Conservation (phyloP, 805 yeast species). For the Kluyveromyces siamensis region DNA sequence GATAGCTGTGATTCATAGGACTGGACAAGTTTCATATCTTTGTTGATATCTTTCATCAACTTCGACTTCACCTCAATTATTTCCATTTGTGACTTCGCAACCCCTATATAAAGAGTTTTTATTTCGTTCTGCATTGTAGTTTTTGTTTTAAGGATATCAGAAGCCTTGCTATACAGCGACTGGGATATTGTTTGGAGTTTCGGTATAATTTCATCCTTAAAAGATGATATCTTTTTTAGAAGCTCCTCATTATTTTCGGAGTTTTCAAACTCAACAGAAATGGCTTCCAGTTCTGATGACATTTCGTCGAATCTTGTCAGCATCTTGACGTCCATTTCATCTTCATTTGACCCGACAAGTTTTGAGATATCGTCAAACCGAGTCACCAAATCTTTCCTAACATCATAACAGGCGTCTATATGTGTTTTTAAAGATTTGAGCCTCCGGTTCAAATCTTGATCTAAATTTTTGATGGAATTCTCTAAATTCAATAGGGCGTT, state of each 20-base stretch:
- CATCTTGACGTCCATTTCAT: slow-evolving; percentile 19
- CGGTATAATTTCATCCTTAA: slow-evolving; percentile 11
- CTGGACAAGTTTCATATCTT: slow-evolving; percentile 21
- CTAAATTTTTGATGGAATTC: slow-evolving; percentile 7
- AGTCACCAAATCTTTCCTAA: slow-evolving; percentile 3
- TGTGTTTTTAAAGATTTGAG: slow-evolving; percentile 13
- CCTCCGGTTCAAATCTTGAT: slow-evolving; percentile 8
- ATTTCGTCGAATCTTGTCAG: slow-evolving; percentile 19
- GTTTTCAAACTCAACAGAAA: slow-evolving; percentile 10
- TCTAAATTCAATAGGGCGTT: slow-evolving; percentile 6
- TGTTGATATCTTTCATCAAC: slow-evolving; percentile 26
- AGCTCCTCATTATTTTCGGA: slow-evolving; percentile 2
- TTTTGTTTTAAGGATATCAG: slow-evolving; percentile 23
- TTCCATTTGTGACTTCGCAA: slow-evolving; percentile 32
- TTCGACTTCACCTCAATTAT: slow-evolving; percentile 26
- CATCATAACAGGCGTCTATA: slow-evolving; percentile 10
- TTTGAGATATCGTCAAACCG: neutral
- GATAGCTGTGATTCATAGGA: slow-evolving; percentile 20
- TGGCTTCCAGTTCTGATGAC: slow-evolving; percentile 9
- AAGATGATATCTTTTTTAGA: slow-evolving; percentile 3
- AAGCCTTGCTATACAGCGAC: slow-evolving; percentile 18
- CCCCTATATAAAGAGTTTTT: slow-evolving; percentile 20
- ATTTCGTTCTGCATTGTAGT: slow-evolving; percentile 26
- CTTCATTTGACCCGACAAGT: slow-evolving; percentile 9
- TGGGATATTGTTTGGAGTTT: slow-evolving; percentile 20